Conservation (phyloP, 805 yeast genomes). For the Kazachstania martiniae region DNA sequence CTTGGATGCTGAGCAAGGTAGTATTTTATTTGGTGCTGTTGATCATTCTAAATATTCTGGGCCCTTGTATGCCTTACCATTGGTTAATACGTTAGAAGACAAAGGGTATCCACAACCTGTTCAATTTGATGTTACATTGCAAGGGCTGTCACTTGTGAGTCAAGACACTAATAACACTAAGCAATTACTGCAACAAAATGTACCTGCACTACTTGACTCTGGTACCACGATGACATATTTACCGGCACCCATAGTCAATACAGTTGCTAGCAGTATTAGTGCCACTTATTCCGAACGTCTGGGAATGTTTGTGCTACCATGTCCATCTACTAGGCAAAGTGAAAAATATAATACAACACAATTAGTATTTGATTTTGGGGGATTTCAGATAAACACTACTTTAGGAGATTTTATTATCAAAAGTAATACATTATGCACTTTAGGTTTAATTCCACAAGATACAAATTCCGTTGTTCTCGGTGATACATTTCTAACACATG, state of each 20-base stretch:
- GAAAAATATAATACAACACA: too few relatives aligned
- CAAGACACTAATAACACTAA: constrained; percentile 17
- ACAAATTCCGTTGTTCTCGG: constrained; percentile 35
- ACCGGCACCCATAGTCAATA: constrained; percentile 28
- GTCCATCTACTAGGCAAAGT: constrained; percentile 27
- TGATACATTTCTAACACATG: constrained; percentile 44
- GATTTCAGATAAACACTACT: constrained; percentile 43
- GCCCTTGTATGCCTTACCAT: constrained; percentile 36
- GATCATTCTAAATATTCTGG: constrained; percentile 56
- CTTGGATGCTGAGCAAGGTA: constrained; percentile 34
- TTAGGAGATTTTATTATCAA: constrained; percentile 25
- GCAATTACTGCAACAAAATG: constrained; percentile 15
- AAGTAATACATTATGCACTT: constrained; percentile 28
- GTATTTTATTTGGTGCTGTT: constrained; percentile 62
- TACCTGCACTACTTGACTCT: constrained; percentile 40
- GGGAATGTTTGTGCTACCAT: constrained; percentile 39
- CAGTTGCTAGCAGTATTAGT: constrained; percentile 30
- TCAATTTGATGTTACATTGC: constrained; percentile 21
- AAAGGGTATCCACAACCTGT: constrained; percentile 12
- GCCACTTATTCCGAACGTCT: constrained; percentile 32
- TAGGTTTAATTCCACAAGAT: constrained; percentile 29
- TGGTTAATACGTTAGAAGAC: constrained; percentile 30
- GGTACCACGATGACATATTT: constrained; percentile 44
- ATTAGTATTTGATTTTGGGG: constrained; percentile 46
- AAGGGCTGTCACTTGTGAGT: constrained; percentile 18